A percentile compares a stretch with the other conserved stretches of the same genome.
phyloP scores from a whole-genome alignment of 257 asterid genomes.

The Nicotiana noctiflora region DNA sequence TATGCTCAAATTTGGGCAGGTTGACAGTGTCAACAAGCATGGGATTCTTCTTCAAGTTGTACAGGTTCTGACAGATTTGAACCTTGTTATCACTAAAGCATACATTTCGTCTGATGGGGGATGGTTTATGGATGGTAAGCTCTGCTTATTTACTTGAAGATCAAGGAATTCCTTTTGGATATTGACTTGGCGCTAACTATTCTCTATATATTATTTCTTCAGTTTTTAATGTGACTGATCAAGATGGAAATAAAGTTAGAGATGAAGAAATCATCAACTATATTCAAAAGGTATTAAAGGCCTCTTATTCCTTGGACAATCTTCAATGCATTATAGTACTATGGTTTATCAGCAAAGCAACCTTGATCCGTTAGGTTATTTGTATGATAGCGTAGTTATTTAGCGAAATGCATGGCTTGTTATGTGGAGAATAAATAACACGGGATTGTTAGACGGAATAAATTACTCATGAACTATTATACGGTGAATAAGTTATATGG shows the following conservation, averaged over 20 bases:
- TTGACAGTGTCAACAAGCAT: constrained; percentile 66
- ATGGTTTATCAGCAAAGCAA: not conserved
- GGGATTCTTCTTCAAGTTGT: constrained; percentile 71
- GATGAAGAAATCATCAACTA: constrained; percentile 45
- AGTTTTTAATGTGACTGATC: constrained; percentile 68
- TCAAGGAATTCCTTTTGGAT: not conserved
- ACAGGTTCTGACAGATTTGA: constrained; percentile 71
- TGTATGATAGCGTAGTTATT: not conserved
- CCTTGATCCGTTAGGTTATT: not conserved
- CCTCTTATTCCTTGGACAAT: not conserved
- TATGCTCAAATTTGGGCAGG: constrained; percentile 29
- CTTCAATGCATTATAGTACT: not conserved
- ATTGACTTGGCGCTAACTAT: not conserved
- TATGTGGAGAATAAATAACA: no score
- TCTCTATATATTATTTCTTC: constrained; percentile 8
- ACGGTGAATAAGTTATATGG: no score
- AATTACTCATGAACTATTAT: no score
- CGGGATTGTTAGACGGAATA: no score
- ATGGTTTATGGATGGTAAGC: constrained; percentile 84
- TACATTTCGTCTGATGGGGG: constrained; percentile 82
- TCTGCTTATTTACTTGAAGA: not conserved
- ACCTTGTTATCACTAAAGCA: constrained; percentile 69
- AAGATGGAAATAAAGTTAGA: constrained; percentile 49
- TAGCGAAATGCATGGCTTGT: not conserved
- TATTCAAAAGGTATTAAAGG: constrained; percentile 48